phyloP scores from a whole-genome alignment of 75 land plant species.

The Larix kaempferi region DNA sequence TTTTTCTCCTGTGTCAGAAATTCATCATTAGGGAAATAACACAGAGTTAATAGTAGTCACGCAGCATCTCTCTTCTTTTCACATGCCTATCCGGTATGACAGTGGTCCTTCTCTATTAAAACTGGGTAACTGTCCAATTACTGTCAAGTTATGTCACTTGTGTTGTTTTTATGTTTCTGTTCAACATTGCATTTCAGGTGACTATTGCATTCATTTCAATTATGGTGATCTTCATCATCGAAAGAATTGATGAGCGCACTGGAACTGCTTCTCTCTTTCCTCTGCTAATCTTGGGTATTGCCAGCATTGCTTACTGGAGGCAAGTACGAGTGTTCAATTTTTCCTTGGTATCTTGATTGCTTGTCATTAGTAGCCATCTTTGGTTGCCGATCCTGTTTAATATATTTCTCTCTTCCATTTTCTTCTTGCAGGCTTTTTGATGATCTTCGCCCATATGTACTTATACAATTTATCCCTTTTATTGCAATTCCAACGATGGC shows the following conservation, averaged over 20 bases:
- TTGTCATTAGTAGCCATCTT: neutral
- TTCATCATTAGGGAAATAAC: neutral
- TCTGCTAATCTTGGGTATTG: constrained; percentile 42
- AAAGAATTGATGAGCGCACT: constrained; percentile 64
- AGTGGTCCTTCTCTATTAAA: neutral
- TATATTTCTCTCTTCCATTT: constrained; percentile 9
- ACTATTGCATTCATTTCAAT: constrained; percentile 64
- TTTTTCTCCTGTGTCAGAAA: constrained; percentile 1
- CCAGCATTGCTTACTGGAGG: constrained; percentile 69
- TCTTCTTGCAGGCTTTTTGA: constrained; percentile 57
- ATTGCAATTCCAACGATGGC: constrained; percentile 67
- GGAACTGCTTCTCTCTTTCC: constrained; percentile 62
- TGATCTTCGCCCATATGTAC: constrained; percentile 68
- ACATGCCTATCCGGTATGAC: neutral
- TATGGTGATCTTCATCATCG: constrained; percentile 62
- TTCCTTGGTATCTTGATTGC: neutral
- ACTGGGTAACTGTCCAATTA: neutral
- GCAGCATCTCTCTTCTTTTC: neutral
- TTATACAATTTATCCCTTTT: constrained; percentile 66
- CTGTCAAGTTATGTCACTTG: neutral
- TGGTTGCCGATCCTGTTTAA: neutral
- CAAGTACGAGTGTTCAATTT: constrained; percentile 12
- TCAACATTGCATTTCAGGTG: constrained; percentile 49
- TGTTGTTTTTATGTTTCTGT: neutral
- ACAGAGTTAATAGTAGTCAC: neutral